These are phyloP conservation scores for Phaeosphaeriaceae sp. DNA, from an alignment of 2,329 filamentous ascomycete genomes.

Conservation along the genomic window DNA sequence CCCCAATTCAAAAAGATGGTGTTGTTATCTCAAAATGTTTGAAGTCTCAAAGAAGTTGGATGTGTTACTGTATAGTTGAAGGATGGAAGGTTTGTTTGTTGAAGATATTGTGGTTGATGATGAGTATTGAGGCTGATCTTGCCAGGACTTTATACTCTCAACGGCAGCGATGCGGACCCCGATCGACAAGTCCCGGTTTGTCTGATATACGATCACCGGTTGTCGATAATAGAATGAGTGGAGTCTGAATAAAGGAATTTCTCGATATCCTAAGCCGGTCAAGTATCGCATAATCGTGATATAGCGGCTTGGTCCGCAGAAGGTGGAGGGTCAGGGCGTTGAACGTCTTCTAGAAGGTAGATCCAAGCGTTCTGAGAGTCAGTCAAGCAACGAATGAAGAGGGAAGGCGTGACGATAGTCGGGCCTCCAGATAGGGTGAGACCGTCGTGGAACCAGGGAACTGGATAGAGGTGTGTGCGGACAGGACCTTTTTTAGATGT, in stretches of 20 bases:
- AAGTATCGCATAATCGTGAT: conserved; percentile 34
- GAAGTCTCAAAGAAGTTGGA: neutral
- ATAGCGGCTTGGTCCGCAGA: conserved; percentile 24
- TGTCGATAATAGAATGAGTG: conserved; percentile 29
- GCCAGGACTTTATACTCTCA: conserved; percentile 34
- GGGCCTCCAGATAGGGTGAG: conserved; percentile 21
- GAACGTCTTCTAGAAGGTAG: conserved; percentile 13
- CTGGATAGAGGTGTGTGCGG: conserved; percentile 20
- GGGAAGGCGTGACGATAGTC: conserved; percentile 16
- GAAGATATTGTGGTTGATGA: conserved; percentile 13
- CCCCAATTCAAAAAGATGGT: conserved; percentile 1
- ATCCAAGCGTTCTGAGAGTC: conserved; percentile 8
- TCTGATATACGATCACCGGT: conserved; percentile 21
- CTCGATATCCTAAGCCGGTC: conserved; percentile 30
- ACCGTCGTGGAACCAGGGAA: conserved; percentile 25
- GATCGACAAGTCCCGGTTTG: conserved; percentile 10
- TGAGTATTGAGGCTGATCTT: conserved; percentile 13
- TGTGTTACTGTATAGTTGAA: too few relatives aligned
- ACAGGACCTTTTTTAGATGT: conserved; percentile 35
- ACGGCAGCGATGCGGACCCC: conserved; percentile 15
- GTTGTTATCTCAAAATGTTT: conserved; percentile 10
- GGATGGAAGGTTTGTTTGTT: conserved; percentile 2
- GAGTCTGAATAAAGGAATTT: conserved; percentile 26
- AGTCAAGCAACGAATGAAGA: conserved; percentile 19
- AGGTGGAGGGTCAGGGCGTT: conserved; percentile 28